A percentile compares a stretch with the other conserved stretches of the same genome.
Evolutionary conservation across 2,329 filamentous ascomycete genomes (phyloP).

Genomic region (Colletotrichum sp.): DNA sequence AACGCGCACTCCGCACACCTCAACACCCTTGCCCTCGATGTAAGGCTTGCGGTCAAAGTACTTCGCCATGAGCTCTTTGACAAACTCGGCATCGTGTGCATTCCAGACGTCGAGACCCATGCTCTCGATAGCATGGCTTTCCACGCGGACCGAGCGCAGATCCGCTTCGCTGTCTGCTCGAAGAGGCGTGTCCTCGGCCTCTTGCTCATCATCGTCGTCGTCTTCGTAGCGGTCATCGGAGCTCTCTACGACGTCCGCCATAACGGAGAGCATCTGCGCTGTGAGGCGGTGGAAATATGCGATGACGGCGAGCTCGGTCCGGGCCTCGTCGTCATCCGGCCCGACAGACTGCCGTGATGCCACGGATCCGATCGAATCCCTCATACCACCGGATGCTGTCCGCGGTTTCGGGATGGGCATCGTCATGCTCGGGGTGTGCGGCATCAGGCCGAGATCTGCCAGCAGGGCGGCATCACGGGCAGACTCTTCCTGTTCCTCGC

Average conservation of each 20-base stretch:
- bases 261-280: constrained; percentile 64
- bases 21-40: constrained; percentile 72
- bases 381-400: constrained; percentile 36
- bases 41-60: constrained; percentile 71
- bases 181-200: constrained; percentile 33
- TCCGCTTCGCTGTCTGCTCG: constrained; percentile 25
- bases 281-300: constrained; percentile 84
- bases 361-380: constrained; percentile 52
- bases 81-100: constrained; percentile 70
- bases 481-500: constrained; percentile 64
- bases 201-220: constrained; percentile 31
- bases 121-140: constrained; percentile 67
- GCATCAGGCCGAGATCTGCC: constrained; percentile 46
- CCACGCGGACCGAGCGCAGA: constrained; percentile 56
- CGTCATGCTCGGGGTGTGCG: constrained; percentile 28
- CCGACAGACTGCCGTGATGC: constrained; percentile 27
- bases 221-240: constrained; percentile 51
- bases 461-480: constrained; percentile 61
- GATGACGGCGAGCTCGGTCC: constrained; percentile 73
- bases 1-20: constrained; percentile 76
- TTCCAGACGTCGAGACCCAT: constrained; percentile 86
- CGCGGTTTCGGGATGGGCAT: constrained; percentile 25
- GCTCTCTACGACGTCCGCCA: constrained; percentile 65
- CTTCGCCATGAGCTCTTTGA: constrained; percentile 62
- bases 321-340: constrained; percentile 45